Base-by-base conservation (phyloP, 83 land plant genomes). In the Picea engelmannii region DNA sequence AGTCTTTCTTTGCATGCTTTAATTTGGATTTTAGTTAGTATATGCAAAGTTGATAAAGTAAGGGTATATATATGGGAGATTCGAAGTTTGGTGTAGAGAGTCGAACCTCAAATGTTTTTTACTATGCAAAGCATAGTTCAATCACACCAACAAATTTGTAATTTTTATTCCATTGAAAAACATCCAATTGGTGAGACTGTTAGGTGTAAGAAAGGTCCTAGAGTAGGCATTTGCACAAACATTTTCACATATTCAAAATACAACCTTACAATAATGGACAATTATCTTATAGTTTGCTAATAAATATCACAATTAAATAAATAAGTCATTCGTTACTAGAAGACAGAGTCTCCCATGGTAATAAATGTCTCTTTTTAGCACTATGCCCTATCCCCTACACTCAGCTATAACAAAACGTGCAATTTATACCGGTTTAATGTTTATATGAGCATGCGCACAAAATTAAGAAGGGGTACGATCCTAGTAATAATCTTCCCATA, bases 261-360 rank as follows among this genome's bases (percentile, higher is more conserved):
- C 12, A 66, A 18, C 9, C 18, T 35, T 83, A 60, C 24, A 3
- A 10, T 42, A 25, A 59, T 78, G 16, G 31, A 71, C 38, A 76
- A 17, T 62, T 76, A 81, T 81, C n/a, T 52, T 52, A 65, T 35
- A 64, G 13, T 61, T 66, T 52, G 23, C 15, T 5, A 61, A 63
- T 18, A 6, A 9, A 2, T 63, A 20, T 63, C 21, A 65, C 21
- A 13, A 60, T 4, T 21, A 71, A 47, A 73, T 47, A 31, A 24
- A 49, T 35, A 35, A 59, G 47, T 69, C 21, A 81, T 64, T 15
- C 24, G 11, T 76, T 64, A 97, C 99, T 98, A 95, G 88, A 97
- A 93, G 0, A 97, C 98, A 79, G 99, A 97, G 60, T 98, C 97
- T 9, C 99, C 99, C 96, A 95, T 97, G 52, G 98, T 93, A 31